Conservation (phyloP, 768 basidiomycete species). For the Clitopilus passeckerianus region DNA sequence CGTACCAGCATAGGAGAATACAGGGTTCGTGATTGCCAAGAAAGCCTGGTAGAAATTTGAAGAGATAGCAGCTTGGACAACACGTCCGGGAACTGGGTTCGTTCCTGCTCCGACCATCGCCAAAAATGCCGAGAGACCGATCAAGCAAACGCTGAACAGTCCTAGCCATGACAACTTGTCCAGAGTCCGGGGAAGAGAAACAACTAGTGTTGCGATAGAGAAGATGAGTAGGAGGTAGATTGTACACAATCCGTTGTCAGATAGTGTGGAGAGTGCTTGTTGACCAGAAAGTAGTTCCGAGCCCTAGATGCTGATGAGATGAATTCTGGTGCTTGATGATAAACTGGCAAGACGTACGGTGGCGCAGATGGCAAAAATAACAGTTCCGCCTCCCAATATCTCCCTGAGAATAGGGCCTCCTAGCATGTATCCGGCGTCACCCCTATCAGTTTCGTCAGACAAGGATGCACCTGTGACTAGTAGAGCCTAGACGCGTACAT, state of each 20-base stretch:
- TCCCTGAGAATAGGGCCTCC: conserved; percentile 45
- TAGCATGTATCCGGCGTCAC: conserved; percentile 46
- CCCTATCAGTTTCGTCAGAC: conserved; percentile 20
- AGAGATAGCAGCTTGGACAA: conserved; percentile 28
- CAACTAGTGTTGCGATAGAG: conserved; percentile 31
- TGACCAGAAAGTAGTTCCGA: conserved; percentile 47
- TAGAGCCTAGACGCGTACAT: conserved; percentile 26
- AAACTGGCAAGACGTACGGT: conserved; percentile 22
- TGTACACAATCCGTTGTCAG: conserved; percentile 42
- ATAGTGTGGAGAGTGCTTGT: conserved; percentile 43
- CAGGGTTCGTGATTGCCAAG: conserved; percentile 48
- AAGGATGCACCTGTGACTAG: neutral
- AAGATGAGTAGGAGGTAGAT: conserved; percentile 43
- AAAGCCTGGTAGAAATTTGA: conserved; percentile 44
- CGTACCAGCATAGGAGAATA: conserved; percentile 45
- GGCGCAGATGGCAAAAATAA: conserved; percentile 47
- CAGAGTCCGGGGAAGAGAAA: conserved; percentile 44
- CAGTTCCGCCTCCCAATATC: conserved; percentile 36
- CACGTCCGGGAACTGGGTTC: conserved; percentile 37
- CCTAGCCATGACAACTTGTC: conserved; percentile 41
- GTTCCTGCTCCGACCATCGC: conserved; percentile 47
- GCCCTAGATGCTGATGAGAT: conserved; percentile 23
- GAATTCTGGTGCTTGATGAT: neutral
- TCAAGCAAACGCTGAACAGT: conserved; percentile 34
- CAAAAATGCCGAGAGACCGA: conserved; percentile 39